phyloP scores from a whole-genome alignment of 2,329 filamentous ascomycete species.

The Botrytis pseudocinerea region DNA sequence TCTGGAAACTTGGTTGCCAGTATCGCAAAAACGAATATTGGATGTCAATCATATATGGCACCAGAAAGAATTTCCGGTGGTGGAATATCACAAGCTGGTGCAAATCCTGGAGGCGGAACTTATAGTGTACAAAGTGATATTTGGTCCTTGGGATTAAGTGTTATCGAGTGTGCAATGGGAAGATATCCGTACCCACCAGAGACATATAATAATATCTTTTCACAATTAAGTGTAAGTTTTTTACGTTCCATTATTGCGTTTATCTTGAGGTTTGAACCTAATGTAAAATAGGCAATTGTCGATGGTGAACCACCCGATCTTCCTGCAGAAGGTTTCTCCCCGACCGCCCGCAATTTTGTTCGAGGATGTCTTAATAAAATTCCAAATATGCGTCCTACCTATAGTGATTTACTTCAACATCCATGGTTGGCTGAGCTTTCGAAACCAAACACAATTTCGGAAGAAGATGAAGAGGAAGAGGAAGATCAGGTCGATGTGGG shows the following conservation, averaged over 20 bases:
- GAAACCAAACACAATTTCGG: slow-evolving; percentile 72
- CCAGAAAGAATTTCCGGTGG: slow-evolving; percentile 92
- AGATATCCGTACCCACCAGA: slow-evolving; percentile 96
- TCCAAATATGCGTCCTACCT: slow-evolving; percentile 88
- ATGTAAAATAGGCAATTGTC: slow-evolving; percentile 76
- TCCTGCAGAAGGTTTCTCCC: slow-evolving; percentile 75
- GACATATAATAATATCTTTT: slow-evolving; percentile 97
- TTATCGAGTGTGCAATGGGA: slow-evolving; percentile 95
- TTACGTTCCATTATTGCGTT: neutral
- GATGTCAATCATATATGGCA: slow-evolving; percentile 99
- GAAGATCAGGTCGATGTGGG: slow-evolving; percentile 35
- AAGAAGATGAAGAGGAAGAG: slow-evolving; percentile 61
- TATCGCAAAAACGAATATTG: slow-evolving; percentile 98
- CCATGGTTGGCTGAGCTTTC: slow-evolving; percentile 79
- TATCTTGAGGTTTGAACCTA: slow-evolving; percentile 15
- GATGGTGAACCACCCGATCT: slow-evolving; percentile 93
- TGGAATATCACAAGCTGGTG: slow-evolving; percentile 69
- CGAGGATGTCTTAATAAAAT: slow-evolving; percentile 88
- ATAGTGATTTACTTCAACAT: slow-evolving; percentile 84
- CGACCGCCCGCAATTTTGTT: slow-evolving; percentile 82
- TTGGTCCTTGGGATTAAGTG: slow-evolving; percentile 90
- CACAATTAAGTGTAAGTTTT: slow-evolving; percentile 83
- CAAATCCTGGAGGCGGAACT: slow-evolving; percentile 72
- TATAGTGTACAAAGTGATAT: slow-evolving; percentile 98
- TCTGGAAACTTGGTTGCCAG: slow-evolving; percentile 95